Evolutionary conservation across 1,284 basidiomycete species (phyloP).

Genomic region (Exobasidium cylindrosporum): DNA sequence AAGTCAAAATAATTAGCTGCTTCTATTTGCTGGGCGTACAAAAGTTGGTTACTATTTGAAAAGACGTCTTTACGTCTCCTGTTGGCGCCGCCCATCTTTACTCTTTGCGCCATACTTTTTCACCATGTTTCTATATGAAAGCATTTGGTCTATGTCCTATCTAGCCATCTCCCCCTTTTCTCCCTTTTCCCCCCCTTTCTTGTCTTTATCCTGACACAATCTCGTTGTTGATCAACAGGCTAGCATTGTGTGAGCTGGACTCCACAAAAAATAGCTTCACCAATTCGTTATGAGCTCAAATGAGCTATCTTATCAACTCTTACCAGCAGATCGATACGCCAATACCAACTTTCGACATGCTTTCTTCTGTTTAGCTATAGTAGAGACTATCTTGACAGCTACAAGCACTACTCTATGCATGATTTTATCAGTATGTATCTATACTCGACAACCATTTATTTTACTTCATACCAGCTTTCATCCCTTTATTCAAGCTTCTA

Average conservation of each 20-base stretch:
- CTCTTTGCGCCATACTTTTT: no score
- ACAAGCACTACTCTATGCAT: neutral
- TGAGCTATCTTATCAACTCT: neutral
- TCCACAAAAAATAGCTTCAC: neutral
- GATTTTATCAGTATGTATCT: neutral
- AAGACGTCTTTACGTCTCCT: no score
- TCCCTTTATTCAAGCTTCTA: neutral
- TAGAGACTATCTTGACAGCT: neutral
- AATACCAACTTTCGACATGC: constrained; percentile 5
- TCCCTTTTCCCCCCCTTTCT: no score
- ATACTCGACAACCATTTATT: constrained; percentile 3
- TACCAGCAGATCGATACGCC: constrained; percentile 3
- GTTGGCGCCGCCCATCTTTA: no score
- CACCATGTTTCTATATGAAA: no score
- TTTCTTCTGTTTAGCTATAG: neutral
- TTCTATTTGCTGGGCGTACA: no score
- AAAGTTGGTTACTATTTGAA: no score
- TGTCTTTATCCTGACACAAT: no score
- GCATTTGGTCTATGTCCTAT: no score
- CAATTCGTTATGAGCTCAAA: neutral
- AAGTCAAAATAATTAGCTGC: no score
- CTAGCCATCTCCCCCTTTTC: no score
- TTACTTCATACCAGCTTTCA: constrained; percentile 3
- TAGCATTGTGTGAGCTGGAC: neutral
- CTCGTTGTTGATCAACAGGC: neutral